Evolutionary conservation across 768 basidiomycete genomes (phyloP).

Genomic region (Leccinellum luteum): DNA sequence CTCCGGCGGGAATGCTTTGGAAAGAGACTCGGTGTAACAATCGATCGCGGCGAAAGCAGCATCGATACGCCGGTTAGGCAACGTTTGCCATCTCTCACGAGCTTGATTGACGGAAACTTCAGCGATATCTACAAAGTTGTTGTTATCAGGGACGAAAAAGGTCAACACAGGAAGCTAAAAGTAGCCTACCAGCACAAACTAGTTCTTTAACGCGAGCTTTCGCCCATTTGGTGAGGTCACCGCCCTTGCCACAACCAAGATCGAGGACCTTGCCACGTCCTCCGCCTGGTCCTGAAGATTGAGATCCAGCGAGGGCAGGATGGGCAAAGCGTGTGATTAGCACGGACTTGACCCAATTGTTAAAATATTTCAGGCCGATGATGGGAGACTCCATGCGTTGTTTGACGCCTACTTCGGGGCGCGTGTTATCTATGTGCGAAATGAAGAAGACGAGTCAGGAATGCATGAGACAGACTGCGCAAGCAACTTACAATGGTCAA

Average conservation of each 20-base stretch:
- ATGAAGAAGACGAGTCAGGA: constrained; percentile 5
- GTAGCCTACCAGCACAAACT: constrained; percentile 70
- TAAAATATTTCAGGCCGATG: constrained; percentile 95
- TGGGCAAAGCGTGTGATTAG: constrained; percentile 88
- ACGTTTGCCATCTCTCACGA: constrained; percentile 59
- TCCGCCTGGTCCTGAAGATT: constrained; percentile 26
- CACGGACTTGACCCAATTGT: constrained; percentile 99
- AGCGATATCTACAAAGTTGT: constrained; percentile 69
- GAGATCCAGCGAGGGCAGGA: constrained; percentile 53
- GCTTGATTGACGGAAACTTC: constrained; percentile 87
- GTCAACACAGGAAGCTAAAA: neutral
- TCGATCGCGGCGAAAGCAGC: constrained; percentile 86
- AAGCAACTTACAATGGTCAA: constrained; percentile 69
- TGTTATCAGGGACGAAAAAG: neutral
- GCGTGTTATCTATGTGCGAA: constrained; percentile 69
- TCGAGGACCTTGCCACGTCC: constrained; percentile 81
- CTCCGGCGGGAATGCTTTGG: constrained; percentile 62
- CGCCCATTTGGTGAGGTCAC: constrained; percentile 93
- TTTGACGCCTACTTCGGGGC: constrained; percentile 86
- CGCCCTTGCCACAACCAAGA: constrained; percentile 98
- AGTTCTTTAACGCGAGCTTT: constrained; percentile 81
- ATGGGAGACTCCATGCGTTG: constrained; percentile 89
- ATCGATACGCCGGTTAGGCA: constrained; percentile 57
- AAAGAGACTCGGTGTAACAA: constrained; percentile 77
- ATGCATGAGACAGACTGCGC: neutral